Percentiles rank a stretch among this genome's conserved stretches.
Conservation (phyloP, 257 asterid genomes). For the Solanum neorickii region DNA sequence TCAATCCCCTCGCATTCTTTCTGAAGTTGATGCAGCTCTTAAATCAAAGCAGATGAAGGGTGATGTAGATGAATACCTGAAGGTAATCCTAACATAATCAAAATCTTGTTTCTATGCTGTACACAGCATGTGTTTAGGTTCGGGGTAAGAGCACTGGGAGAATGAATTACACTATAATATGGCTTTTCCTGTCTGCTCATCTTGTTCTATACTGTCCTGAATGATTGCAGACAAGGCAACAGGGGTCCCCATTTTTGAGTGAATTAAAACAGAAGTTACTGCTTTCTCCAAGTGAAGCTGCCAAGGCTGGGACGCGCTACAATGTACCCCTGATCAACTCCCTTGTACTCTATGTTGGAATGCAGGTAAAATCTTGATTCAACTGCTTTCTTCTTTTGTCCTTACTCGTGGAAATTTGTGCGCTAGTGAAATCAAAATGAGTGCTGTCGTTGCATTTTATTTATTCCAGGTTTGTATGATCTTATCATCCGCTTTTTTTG, state of each 20-base stretch:
- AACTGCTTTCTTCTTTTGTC: background rate
- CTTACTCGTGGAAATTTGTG: background rate
- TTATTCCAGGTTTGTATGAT: background rate
- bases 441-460: background rate
- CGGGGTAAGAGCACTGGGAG: background rate
- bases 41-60: conserved; percentile 70
- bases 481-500: background rate
- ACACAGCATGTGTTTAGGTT: background rate
- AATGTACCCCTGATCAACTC: conserved; percentile 87
- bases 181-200: background rate
- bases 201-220: background rate
- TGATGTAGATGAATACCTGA: conserved; percentile 83
- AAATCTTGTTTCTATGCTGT: background rate
- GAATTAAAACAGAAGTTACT: conserved; percentile 85
- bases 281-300: conserved; percentile 61
- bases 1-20: conserved; percentile 79
- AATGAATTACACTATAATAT: background rate
- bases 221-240: conserved; percentile 62
- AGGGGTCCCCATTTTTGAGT: conserved; percentile 62
- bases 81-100: conserved; percentile 32
- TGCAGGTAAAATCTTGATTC: conserved; percentile 44
- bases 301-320: conserved; percentile 83
- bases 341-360: conserved; percentile 84
- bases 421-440: background rate
- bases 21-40: conserved; percentile 93